Conservation (phyloP, 371 early-diverging fungal species). For the Syncephalastrum monosporum region DNA sequence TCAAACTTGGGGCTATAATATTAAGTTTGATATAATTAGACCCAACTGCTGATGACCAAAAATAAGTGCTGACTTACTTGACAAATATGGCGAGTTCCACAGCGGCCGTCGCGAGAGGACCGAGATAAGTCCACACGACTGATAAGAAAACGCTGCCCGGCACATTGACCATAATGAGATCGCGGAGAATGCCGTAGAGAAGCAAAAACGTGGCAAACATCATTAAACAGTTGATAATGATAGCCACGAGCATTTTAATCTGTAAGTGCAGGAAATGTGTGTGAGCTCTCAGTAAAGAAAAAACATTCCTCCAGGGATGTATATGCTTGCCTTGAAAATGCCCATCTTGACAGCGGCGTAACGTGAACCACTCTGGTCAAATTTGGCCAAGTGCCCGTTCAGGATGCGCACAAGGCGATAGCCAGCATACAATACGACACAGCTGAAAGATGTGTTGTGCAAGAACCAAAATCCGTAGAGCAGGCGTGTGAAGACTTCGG, state of each 20-base stretch:
- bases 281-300: background rate
- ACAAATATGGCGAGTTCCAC: conserved; percentile 42
- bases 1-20: conserved; percentile 14
- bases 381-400: conserved; percentile 29
- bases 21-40: background rate
- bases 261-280: background rate
- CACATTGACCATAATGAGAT: conserved; percentile 22
- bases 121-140: conserved; percentile 27
- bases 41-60: background rate
- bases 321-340: conserved; percentile 32
- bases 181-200: conserved; percentile 28
- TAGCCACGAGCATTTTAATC: conserved; percentile 20
- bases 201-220: conserved; percentile 24
- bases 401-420: conserved; percentile 32
- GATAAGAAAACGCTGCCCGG: conserved; percentile 18
- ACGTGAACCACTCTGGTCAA: conserved; percentile 30
- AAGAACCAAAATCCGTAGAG: conserved; percentile 48
- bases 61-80: conserved; percentile 16
- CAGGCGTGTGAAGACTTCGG: conserved; percentile 31
- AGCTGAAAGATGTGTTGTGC: conserved; percentile 26
- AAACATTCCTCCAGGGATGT: background rate
- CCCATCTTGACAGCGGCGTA: conserved; percentile 39
- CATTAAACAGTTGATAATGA: conserved; percentile 23
- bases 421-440: conserved; percentile 37
- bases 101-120: conserved; percentile 19